A percentile compares a stretch with the other conserved stretches of the same genome.
These are phyloP conservation scores for Bassia scoparia DNA, from an alignment of 148 eudicot species.

Conservation along the genomic window DNA sequence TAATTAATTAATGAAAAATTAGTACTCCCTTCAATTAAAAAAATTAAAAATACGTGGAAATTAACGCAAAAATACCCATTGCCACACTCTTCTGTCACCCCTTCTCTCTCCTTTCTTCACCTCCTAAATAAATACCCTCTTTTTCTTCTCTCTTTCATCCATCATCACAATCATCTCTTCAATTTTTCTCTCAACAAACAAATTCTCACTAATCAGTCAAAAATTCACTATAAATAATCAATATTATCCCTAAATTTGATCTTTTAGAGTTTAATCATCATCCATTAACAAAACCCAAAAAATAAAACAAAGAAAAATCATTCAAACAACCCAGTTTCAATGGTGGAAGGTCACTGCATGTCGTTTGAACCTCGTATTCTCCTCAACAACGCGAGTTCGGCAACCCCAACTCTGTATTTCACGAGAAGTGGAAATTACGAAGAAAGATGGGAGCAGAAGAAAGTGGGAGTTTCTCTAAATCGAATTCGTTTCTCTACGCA, in stretches of 20 bases:
- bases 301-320: too few species aligned
- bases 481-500: constrained; percentile 30
- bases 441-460: constrained; percentile 44
- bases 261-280: not conserved
- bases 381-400: not conserved
- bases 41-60: constrained; percentile 16
- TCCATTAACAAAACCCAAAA: not conserved
- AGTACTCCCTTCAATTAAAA: too few species aligned
- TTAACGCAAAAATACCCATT: constrained; percentile 45
- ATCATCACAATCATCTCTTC: constrained; percentile 7
- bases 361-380: not conserved
- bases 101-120: constrained; percentile 6
- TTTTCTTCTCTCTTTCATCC: constrained; percentile 14
- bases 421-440: constrained; percentile 67
- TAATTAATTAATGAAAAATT: too few species aligned
- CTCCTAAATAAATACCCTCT: constrained; percentile 33
- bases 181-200: constrained; percentile 2
- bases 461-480: constrained; percentile 18
- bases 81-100: constrained; percentile 37
- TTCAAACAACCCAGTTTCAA: too few species aligned
- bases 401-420: constrained; percentile 28
- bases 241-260: not conserved
- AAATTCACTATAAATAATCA: not conserved
- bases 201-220: not conserved
- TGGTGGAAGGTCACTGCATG: too few species aligned